Evolutionary conservation across 2,329 filamentous ascomycete species (phyloP).

Genomic region (Rutstroemia sp.): DNA sequence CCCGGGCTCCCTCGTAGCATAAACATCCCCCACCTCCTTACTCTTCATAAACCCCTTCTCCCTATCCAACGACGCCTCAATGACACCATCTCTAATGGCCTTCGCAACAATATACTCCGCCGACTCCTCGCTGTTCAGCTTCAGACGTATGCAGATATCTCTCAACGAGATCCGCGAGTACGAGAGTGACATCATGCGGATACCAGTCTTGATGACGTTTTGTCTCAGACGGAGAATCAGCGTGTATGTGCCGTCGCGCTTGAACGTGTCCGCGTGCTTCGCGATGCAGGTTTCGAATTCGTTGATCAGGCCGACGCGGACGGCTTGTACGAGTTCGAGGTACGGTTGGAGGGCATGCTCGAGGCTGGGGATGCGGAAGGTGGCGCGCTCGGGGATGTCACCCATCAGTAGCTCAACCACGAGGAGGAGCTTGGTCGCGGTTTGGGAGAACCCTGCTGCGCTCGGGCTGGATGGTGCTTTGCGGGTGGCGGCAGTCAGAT

Average conservation of each 20-base stretch:
- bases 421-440: slow-evolving; percentile 90
- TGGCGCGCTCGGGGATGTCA: slow-evolving; percentile 90
- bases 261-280: slow-evolving; percentile 75
- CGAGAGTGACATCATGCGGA: slow-evolving; percentile 97
- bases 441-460: slow-evolving; percentile 90
- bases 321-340: slow-evolving; percentile 87
- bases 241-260: slow-evolving; percentile 90
- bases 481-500: slow-evolving; percentile 85
- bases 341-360: slow-evolving; percentile 88
- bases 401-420: slow-evolving; percentile 98
- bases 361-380: slow-evolving; percentile 83
- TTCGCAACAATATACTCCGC: slow-evolving; percentile 99
- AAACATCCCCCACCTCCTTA: slow-evolving; percentile 92
- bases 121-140: slow-evolving; percentile 90
- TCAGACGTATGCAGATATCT: slow-evolving; percentile 93
- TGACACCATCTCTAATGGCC: slow-evolving; percentile 94
- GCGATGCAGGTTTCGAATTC: slow-evolving; percentile 86
- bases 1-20: slow-evolving; percentile 88
- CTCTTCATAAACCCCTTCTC: slow-evolving; percentile 98
- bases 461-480: slow-evolving; percentile 88
- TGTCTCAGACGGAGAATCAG: slow-evolving; percentile 90
- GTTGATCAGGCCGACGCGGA: slow-evolving; percentile 91
- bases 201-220: slow-evolving; percentile 98
- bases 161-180: slow-evolving; percentile 96
- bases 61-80: slow-evolving; percentile 88